A percentile compares a stretch with the other conserved stretches of the same genome.
Conservation (phyloP, 2,329 filamentous ascomycete species). For the Cercospora sp. region DNA sequence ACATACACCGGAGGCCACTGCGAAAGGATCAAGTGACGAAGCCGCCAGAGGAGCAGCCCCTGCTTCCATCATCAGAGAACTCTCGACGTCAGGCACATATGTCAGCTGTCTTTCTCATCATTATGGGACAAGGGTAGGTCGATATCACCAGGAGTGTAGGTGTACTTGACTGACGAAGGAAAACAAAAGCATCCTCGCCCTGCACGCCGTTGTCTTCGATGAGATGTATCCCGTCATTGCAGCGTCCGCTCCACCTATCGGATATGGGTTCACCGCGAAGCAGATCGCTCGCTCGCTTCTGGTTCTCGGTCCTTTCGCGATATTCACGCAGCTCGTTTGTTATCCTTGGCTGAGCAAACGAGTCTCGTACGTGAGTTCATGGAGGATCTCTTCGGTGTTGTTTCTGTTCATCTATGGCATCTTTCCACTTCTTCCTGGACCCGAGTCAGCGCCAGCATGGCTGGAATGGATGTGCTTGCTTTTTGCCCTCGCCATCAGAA, state of each 20-base stretch:
- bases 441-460: not conserved
- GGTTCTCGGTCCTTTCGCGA: not conserved
- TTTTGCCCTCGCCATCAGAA: not conserved
- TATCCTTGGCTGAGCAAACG: not conserved
- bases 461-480: not conserved
- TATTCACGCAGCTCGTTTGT: not conserved
- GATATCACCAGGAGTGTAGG: not conserved
- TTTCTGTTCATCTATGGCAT: not conserved
- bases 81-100: not conserved
- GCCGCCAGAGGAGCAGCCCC: not conserved
- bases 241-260: not conserved
- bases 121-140: not conserved
- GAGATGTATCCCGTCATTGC: not conserved
- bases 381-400: not conserved
- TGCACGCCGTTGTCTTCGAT: not conserved
- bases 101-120: not conserved
- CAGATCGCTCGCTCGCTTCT: not conserved
- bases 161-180: not conserved
- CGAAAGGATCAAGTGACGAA: not conserved
- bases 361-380: not conserved
- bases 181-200: not conserved
- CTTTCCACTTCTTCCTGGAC: not conserved
- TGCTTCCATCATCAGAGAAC: not conserved
- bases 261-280: not conserved
- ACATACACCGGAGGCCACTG: not conserved